Evolutionary conservation across 805 yeast genomes (phyloP).

Genomic region (Torulaspora quercuum): DNA sequence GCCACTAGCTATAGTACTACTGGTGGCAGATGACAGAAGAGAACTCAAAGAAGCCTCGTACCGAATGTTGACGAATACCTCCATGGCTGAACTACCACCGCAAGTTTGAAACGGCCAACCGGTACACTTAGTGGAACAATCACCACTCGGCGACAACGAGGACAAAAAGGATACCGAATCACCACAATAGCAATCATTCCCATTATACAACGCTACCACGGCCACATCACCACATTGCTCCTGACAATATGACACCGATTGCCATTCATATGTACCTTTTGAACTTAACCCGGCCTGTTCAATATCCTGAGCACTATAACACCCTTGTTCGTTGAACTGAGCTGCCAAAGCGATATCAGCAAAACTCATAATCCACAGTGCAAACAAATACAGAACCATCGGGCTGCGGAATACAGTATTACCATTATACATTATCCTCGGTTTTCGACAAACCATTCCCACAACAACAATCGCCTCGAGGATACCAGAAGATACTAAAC

Average conservation of each 20-base stretch:
- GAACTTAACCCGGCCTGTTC: constrained; percentile 27
- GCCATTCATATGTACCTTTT: constrained; percentile 52
- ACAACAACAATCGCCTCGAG: no score
- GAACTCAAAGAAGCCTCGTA: constrained; percentile 3
- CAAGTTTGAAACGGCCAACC: constrained; percentile 65
- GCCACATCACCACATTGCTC: constrained; percentile 48
- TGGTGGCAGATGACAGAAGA: neutral
- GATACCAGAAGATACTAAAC: no score
- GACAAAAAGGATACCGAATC: constrained; percentile 29
- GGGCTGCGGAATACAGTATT: neutral
- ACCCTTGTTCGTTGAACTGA: constrained; percentile 35
- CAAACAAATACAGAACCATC: constrained; percentile 1
- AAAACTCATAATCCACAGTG: neutral
- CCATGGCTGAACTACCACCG: constrained; percentile 54
- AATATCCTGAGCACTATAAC: constrained; percentile 34
- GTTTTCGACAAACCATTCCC: constrained; percentile 3
- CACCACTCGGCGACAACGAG: constrained; percentile 38
- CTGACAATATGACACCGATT: constrained; percentile 58
- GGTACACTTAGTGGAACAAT: constrained; percentile 49
- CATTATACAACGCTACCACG: constrained; percentile 51
- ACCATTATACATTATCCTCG: neutral
- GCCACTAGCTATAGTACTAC: no score
- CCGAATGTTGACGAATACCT: constrained; percentile 43
- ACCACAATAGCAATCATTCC: constrained; percentile 68
- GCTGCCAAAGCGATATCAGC: constrained; percentile 6